A percentile compares a stretch with the other conserved stretches of the same genome.
phyloP scores from a whole-genome alignment of 1,284 basidiomycete genomes.

The Mycosarcoma maydis region DNA sequence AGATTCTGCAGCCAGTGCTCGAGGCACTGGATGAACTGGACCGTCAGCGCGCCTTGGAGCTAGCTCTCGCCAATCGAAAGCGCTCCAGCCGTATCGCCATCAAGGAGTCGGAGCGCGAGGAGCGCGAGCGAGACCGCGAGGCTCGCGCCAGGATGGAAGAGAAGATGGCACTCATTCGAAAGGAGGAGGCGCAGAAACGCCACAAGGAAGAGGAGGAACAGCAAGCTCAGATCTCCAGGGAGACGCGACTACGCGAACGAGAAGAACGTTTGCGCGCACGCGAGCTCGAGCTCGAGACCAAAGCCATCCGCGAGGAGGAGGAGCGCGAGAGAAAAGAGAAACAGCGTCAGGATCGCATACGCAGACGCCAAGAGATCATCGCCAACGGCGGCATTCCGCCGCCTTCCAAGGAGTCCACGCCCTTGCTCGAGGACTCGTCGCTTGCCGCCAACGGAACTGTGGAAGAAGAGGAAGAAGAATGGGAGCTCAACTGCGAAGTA shows the following conservation, averaged over 20 bases:
- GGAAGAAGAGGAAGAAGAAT: slow-evolving; percentile 71
- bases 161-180: slow-evolving; percentile 69
- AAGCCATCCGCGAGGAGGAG: slow-evolving; percentile 51
- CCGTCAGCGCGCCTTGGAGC: slow-evolving; percentile 72
- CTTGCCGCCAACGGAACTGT: slow-evolving; percentile 3
- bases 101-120: slow-evolving; percentile 73
- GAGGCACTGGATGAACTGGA: slow-evolving; percentile 69
- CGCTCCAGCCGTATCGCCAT: slow-evolving; percentile 82
- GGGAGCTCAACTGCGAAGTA: slow-evolving; percentile 85
- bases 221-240: slow-evolving; percentile 68
- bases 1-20: slow-evolving; percentile 75
- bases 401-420: slow-evolving; percentile 37
- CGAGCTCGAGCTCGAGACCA: slow-evolving; percentile 63
- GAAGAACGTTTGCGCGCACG: slow-evolving; percentile 68
- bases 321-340: slow-evolving; percentile 50
- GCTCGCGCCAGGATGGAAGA: slow-evolving; percentile 68
- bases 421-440: slow-evolving; percentile 13
- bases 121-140: slow-evolving; percentile 68
- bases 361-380: slow-evolving; percentile 72
- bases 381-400: slow-evolving; percentile 68
- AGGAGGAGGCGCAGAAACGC: slow-evolving; percentile 72
- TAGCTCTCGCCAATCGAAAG: slow-evolving; percentile 78
- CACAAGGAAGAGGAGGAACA: slow-evolving; percentile 68
- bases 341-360: slow-evolving; percentile 71
- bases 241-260: slow-evolving; percentile 67